Evolutionary conservation across 768 basidiomycete genomes (phyloP).

Genomic region (Ramaria sp.): DNA sequence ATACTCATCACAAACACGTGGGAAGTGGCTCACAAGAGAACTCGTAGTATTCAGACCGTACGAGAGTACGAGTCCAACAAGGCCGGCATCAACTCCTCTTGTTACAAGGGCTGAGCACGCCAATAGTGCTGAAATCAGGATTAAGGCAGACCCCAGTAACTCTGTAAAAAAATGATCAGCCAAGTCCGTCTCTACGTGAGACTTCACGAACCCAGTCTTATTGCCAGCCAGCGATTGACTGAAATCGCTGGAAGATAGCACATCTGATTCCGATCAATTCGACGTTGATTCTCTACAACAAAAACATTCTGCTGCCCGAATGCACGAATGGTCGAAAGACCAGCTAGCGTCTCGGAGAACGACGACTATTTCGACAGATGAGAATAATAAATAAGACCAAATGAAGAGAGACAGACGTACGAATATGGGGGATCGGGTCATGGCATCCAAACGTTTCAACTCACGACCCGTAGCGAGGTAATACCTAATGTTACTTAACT

Average conservation of each 20-base stretch:
- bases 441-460: conserved; percentile 79
- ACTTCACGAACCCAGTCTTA: conserved; percentile 36
- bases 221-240: conserved; percentile 76
- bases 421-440: conserved; percentile 86
- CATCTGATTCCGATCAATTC: conserved; percentile 80
- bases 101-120: conserved; percentile 63
- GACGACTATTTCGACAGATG: conserved; percentile 25
- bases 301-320: conserved; percentile 66
- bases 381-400: neutral
- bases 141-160: conserved; percentile 72
- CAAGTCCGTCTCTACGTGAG: neutral
- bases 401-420: conserved; percentile 22
- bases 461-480: conserved; percentile 82
- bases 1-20: neutral
- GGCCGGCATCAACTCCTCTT: conserved; percentile 72
- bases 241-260: conserved; percentile 60
- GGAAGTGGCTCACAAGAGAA: conserved; percentile 44
- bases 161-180: conserved; percentile 29
- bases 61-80: conserved; percentile 77
- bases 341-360: conserved; percentile 70
- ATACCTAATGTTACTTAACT: conserved; percentile 38
- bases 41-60: conserved; percentile 80
- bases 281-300: conserved; percentile 51
- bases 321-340: conserved; percentile 75
- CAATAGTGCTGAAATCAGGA: conserved; percentile 57